These are phyloP conservation scores for Tylopilus rubrobrunneus DNA, from an alignment of 768 basidiomycete species.

Conservation along the genomic window DNA sequence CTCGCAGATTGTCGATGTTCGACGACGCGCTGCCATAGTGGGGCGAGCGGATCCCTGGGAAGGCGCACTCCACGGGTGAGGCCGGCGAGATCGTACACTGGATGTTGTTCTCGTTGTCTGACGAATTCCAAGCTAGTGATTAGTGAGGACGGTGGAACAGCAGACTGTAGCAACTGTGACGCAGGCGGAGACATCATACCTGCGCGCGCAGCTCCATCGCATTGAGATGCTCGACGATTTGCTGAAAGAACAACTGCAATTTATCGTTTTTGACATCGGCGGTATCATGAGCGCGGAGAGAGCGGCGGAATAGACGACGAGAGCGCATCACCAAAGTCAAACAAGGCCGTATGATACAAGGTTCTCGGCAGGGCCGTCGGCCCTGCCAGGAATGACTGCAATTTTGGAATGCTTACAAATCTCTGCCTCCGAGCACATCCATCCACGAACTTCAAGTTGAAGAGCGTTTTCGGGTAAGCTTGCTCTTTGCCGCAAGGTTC, in stretches of 20 bases:
- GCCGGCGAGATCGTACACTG: conserved; percentile 6
- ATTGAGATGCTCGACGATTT: conserved; percentile 78
- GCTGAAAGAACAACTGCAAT: conserved; percentile 81
- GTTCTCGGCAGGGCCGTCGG: too few species aligned
- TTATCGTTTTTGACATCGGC: conserved; percentile 66
- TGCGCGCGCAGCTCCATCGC: conserved; percentile 61
- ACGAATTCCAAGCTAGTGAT: conserved; percentile 19
- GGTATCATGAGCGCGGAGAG: conserved; percentile 58
- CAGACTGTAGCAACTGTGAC: too few species aligned
- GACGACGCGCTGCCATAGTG: conserved; percentile 9
- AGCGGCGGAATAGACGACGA: too few species aligned
- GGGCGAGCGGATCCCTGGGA: conserved; percentile 38
- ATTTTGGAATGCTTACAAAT: too few species aligned
- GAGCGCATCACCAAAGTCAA: too few species aligned
- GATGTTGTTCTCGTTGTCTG: conserved; percentile 12
- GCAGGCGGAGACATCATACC: conserved; percentile 19
- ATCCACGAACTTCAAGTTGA: too few species aligned
- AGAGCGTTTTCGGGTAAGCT: too few species aligned
- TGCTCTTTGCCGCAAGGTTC: too few species aligned
- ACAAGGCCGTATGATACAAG: too few species aligned
- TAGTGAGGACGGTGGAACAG: conserved; percentile 11
- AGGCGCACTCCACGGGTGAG: neutral
- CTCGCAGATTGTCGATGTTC: neutral
- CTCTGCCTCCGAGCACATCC: too few species aligned
- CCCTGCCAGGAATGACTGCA: too few species aligned